phyloP scores from a whole-genome alignment of 257 asterid genomes.

The Voacanga thouarsii region DNA sequence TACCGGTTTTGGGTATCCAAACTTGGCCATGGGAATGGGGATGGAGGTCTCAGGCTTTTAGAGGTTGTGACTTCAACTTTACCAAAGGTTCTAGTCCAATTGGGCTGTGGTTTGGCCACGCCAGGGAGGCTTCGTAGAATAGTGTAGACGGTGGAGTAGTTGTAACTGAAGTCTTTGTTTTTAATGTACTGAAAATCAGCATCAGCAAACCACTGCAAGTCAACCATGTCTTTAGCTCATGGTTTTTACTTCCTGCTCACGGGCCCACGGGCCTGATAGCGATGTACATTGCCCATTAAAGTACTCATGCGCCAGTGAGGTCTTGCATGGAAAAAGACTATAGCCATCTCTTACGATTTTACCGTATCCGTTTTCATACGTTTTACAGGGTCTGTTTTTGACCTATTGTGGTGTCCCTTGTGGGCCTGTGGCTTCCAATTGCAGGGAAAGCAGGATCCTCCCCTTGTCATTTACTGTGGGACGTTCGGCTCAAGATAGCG shows the following conservation, averaged over 20 bases:
- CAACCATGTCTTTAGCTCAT: constrained; percentile 45
- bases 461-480: constrained; percentile 82
- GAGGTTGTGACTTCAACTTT: too few species aligned
- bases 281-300: constrained; percentile 2
- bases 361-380: not conserved
- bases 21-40: too few species aligned
- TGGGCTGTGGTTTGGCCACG: not conserved
- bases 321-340: constrained; percentile 47
- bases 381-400: not conserved
- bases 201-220: constrained; percentile 29
- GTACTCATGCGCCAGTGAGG: constrained; percentile 14
- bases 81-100: too few species aligned
- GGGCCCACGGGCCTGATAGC: constrained; percentile 34
- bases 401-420: not conserved
- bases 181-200: constrained; percentile 39
- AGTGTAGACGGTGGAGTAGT: constrained; percentile 52
- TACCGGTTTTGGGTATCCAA: too few species aligned
- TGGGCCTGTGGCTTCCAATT: constrained; percentile 11
- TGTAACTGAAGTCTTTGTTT: constrained; percentile 44
- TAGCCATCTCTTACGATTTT: not conserved
- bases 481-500: constrained; percentile 73
- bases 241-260: constrained; percentile 13
- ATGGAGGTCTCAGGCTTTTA: too few species aligned
- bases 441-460: constrained; percentile 84
- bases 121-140: not conserved